Evolutionary conservation across 2,329 filamentous ascomycete genomes (phyloP).

Genomic region (Botryosphaeria dothidea): DNA sequence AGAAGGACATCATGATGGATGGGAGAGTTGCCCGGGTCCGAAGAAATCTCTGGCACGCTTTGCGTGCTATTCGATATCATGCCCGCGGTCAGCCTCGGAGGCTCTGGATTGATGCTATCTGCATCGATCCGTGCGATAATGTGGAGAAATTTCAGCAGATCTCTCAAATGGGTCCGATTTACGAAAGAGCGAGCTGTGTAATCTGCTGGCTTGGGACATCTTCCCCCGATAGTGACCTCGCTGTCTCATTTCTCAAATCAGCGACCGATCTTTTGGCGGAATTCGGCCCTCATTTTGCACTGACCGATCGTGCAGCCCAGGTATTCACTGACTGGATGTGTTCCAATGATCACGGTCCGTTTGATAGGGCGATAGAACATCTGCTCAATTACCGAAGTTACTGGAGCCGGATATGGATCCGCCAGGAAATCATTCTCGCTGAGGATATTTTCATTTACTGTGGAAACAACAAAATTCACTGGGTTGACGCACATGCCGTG

Average conservation of each 20-base stretch:
- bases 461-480: not conserved
- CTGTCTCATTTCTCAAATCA: conserved; percentile 18
- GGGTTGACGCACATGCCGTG: not conserved
- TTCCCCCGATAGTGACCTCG: conserved; percentile 15
- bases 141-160: conserved; percentile 18
- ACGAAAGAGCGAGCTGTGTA: not conserved
- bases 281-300: too few species aligned
- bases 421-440: conserved; percentile 20
- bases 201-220: conserved; percentile 22
- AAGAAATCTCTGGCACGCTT: conserved; percentile 4
- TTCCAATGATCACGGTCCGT: not conserved
- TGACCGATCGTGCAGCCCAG: too few species aligned
- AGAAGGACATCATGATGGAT: not conserved
- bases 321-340: not conserved
- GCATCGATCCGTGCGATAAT: conserved; percentile 20
- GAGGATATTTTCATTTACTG: not conserved
- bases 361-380: not conserved
- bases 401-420: conserved; percentile 22
- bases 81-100: not conserved
- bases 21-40: not conserved
- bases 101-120: conserved; percentile 21
- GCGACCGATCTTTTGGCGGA: not conserved
- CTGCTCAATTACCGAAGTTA: not conserved
- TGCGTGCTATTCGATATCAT: not conserved
- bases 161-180: conserved; percentile 11